Conservation (phyloP, 2,329 filamentous ascomycete genomes). For the Trichothecium sympodiale region DNA sequence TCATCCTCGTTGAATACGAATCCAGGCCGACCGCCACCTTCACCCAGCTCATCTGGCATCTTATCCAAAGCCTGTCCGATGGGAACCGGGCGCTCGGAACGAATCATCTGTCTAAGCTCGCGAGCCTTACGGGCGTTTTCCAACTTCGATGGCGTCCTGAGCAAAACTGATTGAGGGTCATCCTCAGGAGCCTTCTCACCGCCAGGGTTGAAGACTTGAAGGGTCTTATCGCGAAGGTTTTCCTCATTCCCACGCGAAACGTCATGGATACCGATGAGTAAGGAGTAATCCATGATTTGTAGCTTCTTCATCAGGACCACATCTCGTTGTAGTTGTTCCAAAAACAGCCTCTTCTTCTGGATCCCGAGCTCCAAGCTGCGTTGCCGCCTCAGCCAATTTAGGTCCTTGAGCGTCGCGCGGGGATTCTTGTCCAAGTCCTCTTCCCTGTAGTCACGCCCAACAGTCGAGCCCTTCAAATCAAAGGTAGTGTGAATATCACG, state of each 20-base stretch:
- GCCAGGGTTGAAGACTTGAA: constrained; percentile 89
- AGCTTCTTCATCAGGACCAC: constrained; percentile 77
- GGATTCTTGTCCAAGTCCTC: constrained; percentile 82
- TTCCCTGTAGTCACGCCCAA: constrained; percentile 84
- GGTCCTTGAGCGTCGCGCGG: constrained; percentile 84
- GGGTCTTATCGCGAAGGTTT: constrained; percentile 77
- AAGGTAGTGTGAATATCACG: constrained; percentile 96
- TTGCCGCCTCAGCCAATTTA: constrained; percentile 88
- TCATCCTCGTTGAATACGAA: constrained; percentile 91
- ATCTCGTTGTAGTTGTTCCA: constrained; percentile 80
- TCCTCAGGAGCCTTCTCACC: constrained; percentile 49
- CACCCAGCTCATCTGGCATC: constrained; percentile 83
- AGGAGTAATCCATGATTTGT: constrained; percentile 97
- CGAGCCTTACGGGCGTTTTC: constrained; percentile 86
- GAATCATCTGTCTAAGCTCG: constrained; percentile 84
- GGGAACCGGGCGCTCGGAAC: constrained; percentile 84
- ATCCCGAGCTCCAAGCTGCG: constrained; percentile 81
- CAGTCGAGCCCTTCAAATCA: constrained; percentile 90
- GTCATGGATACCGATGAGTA: constrained; percentile 91
- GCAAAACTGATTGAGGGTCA: constrained; percentile 54
- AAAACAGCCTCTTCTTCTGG: constrained; percentile 75
- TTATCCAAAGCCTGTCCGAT: constrained; percentile 72
- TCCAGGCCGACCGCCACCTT: constrained; percentile 56
- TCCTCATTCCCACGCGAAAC: constrained; percentile 85
- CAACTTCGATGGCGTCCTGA: constrained; percentile 84